These are phyloP conservation scores for Sideroxylon spinosum DNA, from an alignment of 179 eudicot species.

Conservation along the genomic window DNA sequence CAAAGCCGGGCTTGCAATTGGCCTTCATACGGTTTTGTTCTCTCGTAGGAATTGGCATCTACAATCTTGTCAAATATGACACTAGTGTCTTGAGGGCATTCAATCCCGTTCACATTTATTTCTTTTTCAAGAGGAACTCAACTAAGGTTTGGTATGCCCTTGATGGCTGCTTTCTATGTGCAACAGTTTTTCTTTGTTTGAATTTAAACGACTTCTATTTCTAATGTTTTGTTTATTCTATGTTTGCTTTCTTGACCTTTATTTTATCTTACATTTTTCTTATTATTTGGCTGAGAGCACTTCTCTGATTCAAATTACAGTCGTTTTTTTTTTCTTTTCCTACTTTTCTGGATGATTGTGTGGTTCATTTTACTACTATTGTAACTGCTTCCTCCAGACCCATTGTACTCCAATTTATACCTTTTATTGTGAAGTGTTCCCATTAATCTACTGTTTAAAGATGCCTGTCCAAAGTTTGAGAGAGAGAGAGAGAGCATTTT, in stretches of 20 bases:
- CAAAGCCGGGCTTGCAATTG: conserved; percentile 84
- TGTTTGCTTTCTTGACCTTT: no score
- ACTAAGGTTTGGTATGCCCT: conserved; percentile 87
- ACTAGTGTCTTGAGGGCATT: conserved; percentile 72
- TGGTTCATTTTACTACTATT: background rate
- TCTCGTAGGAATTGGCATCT: conserved; percentile 78
- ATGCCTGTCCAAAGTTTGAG: background rate
- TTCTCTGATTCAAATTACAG: no score
- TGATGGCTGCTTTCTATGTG: conserved; percentile 90
- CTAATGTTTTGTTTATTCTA: no score
- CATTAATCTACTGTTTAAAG: background rate
- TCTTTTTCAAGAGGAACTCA: conserved; percentile 74
- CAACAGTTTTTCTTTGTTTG: conserved; percentile 36
- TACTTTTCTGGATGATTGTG: background rate
- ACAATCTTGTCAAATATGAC: conserved; percentile 77
- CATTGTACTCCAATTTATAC: background rate
- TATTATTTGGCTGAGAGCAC: no score
- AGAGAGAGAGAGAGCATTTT: background rate
- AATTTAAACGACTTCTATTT: no score
- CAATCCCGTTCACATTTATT: conserved; percentile 83
- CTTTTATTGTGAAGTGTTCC: background rate
- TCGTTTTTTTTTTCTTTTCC: no score
- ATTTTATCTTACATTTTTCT: no score
- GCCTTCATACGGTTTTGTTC: conserved; percentile 94
- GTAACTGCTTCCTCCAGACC: background rate